Conservation (phyloP, 352 stramenopile genomes). For the Phytophthora brassicae region DNA sequence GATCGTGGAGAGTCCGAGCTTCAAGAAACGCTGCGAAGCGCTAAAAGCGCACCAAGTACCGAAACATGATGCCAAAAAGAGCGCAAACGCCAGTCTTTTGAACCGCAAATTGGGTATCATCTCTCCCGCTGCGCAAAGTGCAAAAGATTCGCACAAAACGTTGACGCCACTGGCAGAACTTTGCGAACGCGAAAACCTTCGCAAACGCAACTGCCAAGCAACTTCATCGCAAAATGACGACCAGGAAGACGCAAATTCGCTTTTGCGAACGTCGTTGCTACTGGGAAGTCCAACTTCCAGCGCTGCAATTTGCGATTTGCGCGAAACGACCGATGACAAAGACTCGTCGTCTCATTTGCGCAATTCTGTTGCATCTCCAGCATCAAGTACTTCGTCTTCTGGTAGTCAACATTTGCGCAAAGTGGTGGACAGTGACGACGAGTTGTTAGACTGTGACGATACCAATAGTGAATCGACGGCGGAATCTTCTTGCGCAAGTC, state of each 20-base stretch:
- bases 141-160: constrained; percentile 19
- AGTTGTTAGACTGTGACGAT: constrained; percentile 71
- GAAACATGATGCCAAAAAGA: constrained; percentile 26
- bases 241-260: constrained; percentile 5
- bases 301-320: not conserved
- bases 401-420: too few relatives aligned
- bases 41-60: constrained; percentile 26
- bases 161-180: constrained; percentile 34
- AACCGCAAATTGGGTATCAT: not conserved
- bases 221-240: constrained; percentile 17
- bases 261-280: constrained; percentile 20
- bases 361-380: constrained; percentile 1
- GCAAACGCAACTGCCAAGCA: constrained; percentile 9
- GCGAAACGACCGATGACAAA: not conserved
- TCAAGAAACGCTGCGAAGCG: constrained; percentile 47
- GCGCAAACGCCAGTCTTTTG: not conserved
- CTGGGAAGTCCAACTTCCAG: constrained; percentile 5
- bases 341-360: constrained; percentile 3
- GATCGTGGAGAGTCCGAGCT: constrained; percentile 41
- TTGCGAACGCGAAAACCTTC: constrained; percentile 31
- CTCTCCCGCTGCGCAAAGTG: too few relatives aligned
- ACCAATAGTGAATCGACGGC: constrained; percentile 76
- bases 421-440: constrained; percentile 47
- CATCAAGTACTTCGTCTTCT: too few relatives aligned
- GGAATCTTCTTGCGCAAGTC: constrained; percentile 74